These are phyloP conservation scores for Colletotrichum higginsianum DNA, from an alignment of 2,329 filamentous ascomycete species.

Conservation along the genomic window DNA sequence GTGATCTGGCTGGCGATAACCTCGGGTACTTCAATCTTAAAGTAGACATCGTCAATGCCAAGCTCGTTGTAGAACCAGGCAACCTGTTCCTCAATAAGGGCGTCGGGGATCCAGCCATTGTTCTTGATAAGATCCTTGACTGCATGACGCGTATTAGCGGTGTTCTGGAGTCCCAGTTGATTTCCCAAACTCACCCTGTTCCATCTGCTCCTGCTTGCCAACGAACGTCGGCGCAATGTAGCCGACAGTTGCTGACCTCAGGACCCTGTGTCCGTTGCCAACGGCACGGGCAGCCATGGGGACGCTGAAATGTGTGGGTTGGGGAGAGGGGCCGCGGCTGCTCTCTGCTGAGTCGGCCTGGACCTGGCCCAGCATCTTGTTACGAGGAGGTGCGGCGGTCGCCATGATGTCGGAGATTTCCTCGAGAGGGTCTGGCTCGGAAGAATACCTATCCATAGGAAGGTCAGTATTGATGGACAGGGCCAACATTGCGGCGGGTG, in stretches of 20 bases:
- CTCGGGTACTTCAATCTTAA: constrained; percentile 88
- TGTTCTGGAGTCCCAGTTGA: not conserved
- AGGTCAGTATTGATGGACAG: constrained; percentile 59
- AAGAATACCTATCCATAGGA: constrained; percentile 56
- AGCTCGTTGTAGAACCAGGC: constrained; percentile 98
- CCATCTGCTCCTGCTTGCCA: constrained; percentile 93
- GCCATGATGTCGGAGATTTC: constrained; percentile 51
- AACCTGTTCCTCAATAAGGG: constrained; percentile 88
- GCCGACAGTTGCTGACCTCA: constrained; percentile 91
- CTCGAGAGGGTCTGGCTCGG: constrained; percentile 58
- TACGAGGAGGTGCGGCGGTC: constrained; percentile 52
- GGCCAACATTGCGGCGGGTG: constrained; percentile 53
- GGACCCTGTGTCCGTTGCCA: constrained; percentile 77
- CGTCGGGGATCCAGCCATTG: constrained; percentile 87
- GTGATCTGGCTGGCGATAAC: constrained; percentile 95
- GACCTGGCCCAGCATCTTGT: constrained; percentile 60
- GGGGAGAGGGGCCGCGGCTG: constrained; percentile 83
- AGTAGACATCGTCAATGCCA: constrained; percentile 99
- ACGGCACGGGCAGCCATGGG: constrained; percentile 68
- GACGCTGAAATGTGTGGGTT: constrained; percentile 87
- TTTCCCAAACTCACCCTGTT: constrained; percentile 70
- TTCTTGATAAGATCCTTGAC: constrained; percentile 86
- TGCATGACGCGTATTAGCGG: constrained; percentile 50
- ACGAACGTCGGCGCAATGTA: constrained; percentile 96
- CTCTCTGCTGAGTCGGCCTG: constrained; percentile 57